Evolutionary conservation across 139 green algal genomes (phyloP), one percentile per base, ranked within the genome.

Genomic region (Chlamydomonas sphaeroides): DNA sequence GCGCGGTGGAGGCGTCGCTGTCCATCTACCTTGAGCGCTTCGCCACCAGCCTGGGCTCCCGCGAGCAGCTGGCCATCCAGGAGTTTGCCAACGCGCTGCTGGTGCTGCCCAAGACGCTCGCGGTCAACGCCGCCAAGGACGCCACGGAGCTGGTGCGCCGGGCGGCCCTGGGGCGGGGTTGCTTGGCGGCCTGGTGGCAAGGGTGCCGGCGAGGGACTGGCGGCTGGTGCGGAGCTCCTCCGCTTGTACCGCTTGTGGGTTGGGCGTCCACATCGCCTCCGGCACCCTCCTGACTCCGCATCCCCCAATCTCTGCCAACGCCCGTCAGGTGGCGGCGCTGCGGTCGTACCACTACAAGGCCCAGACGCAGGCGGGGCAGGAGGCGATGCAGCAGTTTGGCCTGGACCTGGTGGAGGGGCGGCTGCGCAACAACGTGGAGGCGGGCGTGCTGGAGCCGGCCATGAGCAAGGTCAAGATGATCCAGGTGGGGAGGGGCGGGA

Each of bases 21-120:
- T 98, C 91, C 71, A 92, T 99, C 26, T 96, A 98, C 90, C 93
- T 99, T 5, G 97, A 99, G 80, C 94, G 89, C 79, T 98, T 98
- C 88, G 97, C 97, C 61, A 99, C 94, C 51, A 98, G 95, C 18
- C 89, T 99, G 39, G 96, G 96, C 48, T 95, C 87, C 39, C 87
- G 97, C 26, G 97, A 99, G 91, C 97, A 99, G 94, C 93, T 99
- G 51, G 97, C 97, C 33, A 98, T 99, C 95, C 62, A 96, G 94
- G 88, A 96, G 89, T 87, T 98, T 97, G 90, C 90, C n/a, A 89
- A 91, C 49, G 80, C 90, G 30, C 68, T 87, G 53, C 84, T 93
- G 68, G 90, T 93, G 45, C 72, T 92, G 26, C 86, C 97, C 68
- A 99, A 99, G 87, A 95, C 93, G 32, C 89, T 99, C 32, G 93